These are phyloP conservation scores for Sclerotinia nivalis DNA, from an alignment of 2,329 filamentous ascomycete species.

Conservation along the genomic window DNA sequence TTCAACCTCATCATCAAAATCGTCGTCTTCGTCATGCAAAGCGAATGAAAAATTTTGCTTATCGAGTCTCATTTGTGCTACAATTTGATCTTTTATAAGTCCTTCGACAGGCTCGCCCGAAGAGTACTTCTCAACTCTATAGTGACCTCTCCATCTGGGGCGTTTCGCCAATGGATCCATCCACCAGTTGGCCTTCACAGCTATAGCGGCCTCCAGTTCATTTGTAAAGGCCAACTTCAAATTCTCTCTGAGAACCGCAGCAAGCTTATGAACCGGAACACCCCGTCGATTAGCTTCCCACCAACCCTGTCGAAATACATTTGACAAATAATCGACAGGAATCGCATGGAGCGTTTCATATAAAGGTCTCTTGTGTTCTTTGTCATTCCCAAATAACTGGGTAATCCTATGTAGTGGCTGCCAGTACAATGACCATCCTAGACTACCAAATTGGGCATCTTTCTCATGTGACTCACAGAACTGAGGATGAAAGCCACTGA, in stretches of 20 bases:
- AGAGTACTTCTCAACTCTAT: constrained; percentile 15
- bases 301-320: constrained; percentile 1
- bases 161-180: not conserved
- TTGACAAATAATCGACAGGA: constrained; percentile 13
- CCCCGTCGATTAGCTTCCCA: constrained; percentile 10
- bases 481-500: constrained; percentile 31
- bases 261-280: not conserved
- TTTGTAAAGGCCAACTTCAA: not conserved
- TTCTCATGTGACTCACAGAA: constrained; percentile 9
- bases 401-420: constrained; percentile 5
- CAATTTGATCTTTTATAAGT: not conserved
- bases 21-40: not conserved
- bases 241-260: not conserved
- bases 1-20: constrained; percentile 6
- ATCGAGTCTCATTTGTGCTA: constrained; percentile 9
- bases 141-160: constrained; percentile 15
- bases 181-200: constrained; percentile 15
- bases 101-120: constrained; percentile 7
- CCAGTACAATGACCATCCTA: constrained; percentile 23
- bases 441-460: constrained; percentile 13
- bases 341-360: constrained; percentile 4
- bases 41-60: constrained; percentile 2
- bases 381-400: not conserved
- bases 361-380: constrained; percentile 7
- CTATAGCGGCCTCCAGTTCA: not conserved